phyloP scores from a whole-genome alignment of 768 basidiomycete genomes.

The Serendipita sp. region DNA sequence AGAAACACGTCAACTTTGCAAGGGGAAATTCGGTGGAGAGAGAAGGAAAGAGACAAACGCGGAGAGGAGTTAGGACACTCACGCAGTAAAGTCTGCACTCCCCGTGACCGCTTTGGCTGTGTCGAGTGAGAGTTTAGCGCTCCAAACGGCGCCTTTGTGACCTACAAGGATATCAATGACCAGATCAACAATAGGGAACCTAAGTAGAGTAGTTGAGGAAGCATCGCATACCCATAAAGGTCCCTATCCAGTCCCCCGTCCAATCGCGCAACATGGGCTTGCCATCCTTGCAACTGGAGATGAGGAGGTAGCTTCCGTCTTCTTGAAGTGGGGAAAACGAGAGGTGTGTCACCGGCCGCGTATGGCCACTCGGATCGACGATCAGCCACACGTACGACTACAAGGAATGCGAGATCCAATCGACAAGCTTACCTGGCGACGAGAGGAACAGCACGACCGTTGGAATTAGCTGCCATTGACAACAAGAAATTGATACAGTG shows the following conservation, averaged over 20 bases:
- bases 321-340: slow-evolving; percentile 79
- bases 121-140: slow-evolving; percentile 79
- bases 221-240: slow-evolving; percentile 25
- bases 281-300: slow-evolving; percentile 97
- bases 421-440: slow-evolving; percentile 6
- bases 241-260: slow-evolving; percentile 98
- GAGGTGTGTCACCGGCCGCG: slow-evolving; percentile 64
- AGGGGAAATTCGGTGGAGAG: too few species aligned
- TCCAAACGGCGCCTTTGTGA: slow-evolving; percentile 84
- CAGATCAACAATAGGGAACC: too few species aligned
- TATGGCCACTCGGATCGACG: slow-evolving; percentile 21
- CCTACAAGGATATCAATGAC: slow-evolving; percentile 19
- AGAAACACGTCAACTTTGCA: too few species aligned
- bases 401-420: background rate
- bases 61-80: slow-evolving; percentile 22
- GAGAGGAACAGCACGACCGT: slow-evolving; percentile 6
- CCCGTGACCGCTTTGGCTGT: slow-evolving; percentile 77
- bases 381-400: slow-evolving; percentile 14
- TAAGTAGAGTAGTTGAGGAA: slow-evolving; percentile 7
- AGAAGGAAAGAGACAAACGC: too few species aligned
- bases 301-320: slow-evolving; percentile 75
- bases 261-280: slow-evolving; percentile 94
- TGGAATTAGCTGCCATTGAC: background rate
- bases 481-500: background rate
- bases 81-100: slow-evolving; percentile 97